Conservation (phyloP, 2,329 filamentous ascomycete genomes). For the Phialophora expanda region DNA sequence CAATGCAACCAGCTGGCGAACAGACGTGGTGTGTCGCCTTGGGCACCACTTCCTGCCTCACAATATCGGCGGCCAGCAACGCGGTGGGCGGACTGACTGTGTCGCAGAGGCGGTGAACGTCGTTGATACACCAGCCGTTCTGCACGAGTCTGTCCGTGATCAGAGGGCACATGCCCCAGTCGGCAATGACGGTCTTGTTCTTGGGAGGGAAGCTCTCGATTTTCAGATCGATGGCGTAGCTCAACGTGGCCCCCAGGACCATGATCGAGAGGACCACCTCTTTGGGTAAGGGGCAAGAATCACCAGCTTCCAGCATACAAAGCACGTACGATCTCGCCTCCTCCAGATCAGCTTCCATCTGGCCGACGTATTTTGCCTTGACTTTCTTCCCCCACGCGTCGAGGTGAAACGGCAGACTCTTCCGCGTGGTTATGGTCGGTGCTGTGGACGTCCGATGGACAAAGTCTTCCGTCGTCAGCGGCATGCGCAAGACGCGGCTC, state of each 20-base stretch:
- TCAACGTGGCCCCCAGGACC: slow-evolving; percentile 17
- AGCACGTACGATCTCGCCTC: slow-evolving; percentile 15
- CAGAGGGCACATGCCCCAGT: slow-evolving; percentile 13
- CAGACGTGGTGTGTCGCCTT: slow-evolving; percentile 9
- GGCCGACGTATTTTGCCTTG: background rate
- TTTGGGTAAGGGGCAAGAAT: slow-evolving; percentile 6
- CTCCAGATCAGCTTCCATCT: slow-evolving; percentile 20
- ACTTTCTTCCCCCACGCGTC: slow-evolving; percentile 11
- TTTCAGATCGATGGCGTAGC: slow-evolving; percentile 15
- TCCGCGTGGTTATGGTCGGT: background rate
- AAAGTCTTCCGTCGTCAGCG: slow-evolving; percentile 12
- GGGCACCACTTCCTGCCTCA: slow-evolving; percentile 10
- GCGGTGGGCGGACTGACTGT: slow-evolving; percentile 18
- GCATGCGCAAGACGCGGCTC: slow-evolving; percentile 10
- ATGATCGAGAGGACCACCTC: slow-evolving; percentile 18
- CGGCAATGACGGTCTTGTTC: slow-evolving; percentile 15
- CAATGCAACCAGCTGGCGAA: slow-evolving; percentile 7
- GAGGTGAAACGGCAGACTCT: background rate
- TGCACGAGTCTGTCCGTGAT: slow-evolving; percentile 4
- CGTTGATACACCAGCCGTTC: slow-evolving; percentile 22
- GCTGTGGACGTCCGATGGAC: background rate
- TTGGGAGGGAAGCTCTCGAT: slow-evolving; percentile 15
- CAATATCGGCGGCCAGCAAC: slow-evolving; percentile 6
- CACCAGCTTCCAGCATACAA: slow-evolving; percentile 5
- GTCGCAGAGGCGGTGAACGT: slow-evolving; percentile 6